A percentile compares a stretch with the other conserved stretches of the same genome.
Conservation (phyloP, 2,329 filamentous ascomycete genomes). For the Colletotrichum filicis region DNA sequence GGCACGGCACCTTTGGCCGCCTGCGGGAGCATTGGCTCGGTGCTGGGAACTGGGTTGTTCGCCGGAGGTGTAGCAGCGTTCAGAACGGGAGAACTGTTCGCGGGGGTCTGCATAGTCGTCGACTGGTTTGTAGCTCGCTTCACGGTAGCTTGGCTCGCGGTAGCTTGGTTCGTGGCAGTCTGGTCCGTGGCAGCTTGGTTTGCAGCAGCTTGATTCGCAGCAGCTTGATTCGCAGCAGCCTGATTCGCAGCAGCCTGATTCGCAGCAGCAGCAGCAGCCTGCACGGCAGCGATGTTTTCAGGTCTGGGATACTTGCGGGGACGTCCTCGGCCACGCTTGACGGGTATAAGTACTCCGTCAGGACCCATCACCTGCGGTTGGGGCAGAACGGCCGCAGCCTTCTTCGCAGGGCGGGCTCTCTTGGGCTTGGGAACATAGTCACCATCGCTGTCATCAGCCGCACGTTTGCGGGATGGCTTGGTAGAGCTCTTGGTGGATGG, state of each 20-base stretch:
- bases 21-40: not conserved
- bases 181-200: not conserved
- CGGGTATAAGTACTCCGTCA: not conserved
- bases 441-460: conserved; percentile 15
- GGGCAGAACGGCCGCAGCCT: not conserved
- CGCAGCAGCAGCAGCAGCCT: not conserved
- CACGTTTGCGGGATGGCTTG: not conserved
- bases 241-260: no score
- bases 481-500: not conserved
- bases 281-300: not conserved
- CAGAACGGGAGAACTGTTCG: not conserved
- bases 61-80: not conserved
- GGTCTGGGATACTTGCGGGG: conserved; percentile 25
- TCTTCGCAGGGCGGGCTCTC: conserved; percentile 10
- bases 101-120: no score
- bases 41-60: not conserved
- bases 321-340: conserved; percentile 26
- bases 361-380: not conserved
- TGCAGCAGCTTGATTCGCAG: not conserved
- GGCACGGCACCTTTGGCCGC: not conserved
- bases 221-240: not conserved
- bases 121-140: no score
- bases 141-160: no score
- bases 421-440: conserved; percentile 17
- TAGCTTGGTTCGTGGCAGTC: not conserved